Evolutionary conservation across 257 asterid species (phyloP).

Genomic region (Knoxia roxburghii): DNA sequence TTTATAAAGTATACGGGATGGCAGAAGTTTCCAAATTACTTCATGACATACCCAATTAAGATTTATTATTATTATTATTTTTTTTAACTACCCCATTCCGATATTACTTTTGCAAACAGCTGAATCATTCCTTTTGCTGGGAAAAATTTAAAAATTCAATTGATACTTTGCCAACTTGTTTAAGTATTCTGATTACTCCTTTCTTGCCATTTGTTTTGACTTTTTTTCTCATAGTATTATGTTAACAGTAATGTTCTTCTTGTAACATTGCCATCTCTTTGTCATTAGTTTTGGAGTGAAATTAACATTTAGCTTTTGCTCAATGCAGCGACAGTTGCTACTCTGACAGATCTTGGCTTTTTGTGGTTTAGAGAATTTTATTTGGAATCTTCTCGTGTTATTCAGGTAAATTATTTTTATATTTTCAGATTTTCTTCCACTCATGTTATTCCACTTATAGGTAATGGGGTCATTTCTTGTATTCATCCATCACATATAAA

Average conservation of each 20-base stretch:
- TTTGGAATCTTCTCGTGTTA: slow-evolving; percentile 98
- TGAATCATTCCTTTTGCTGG: neutral
- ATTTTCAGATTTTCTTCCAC: neutral
- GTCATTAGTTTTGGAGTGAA: slow-evolving; percentile 17
- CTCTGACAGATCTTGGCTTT: slow-evolving; percentile 91
- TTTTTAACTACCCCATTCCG: too few species aligned
- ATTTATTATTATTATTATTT: too few species aligned
- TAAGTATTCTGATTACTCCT: neutral
- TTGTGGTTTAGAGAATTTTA: slow-evolving; percentile 98
- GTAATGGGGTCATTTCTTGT: too few species aligned
- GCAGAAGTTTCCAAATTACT: neutral
- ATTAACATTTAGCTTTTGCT: slow-evolving; percentile 26
- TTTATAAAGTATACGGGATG: neutral
- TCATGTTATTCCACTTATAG: neutral
- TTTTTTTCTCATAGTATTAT: neutral
- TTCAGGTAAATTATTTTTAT: slow-evolving; percentile 53
- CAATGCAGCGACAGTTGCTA: slow-evolving; percentile 78
- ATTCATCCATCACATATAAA: too few species aligned
- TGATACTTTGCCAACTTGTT: neutral
- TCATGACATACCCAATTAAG: too few species aligned
- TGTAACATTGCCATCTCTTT: neutral
- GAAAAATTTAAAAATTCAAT: neutral
- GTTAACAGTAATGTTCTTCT: neutral
- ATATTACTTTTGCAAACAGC: neutral
- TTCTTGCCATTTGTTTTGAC: neutral